Percentiles rank a stretch among this genome's conserved stretches.
Conservation (phyloP, 257 asterid genomes). For the Solanum okadae region DNA sequence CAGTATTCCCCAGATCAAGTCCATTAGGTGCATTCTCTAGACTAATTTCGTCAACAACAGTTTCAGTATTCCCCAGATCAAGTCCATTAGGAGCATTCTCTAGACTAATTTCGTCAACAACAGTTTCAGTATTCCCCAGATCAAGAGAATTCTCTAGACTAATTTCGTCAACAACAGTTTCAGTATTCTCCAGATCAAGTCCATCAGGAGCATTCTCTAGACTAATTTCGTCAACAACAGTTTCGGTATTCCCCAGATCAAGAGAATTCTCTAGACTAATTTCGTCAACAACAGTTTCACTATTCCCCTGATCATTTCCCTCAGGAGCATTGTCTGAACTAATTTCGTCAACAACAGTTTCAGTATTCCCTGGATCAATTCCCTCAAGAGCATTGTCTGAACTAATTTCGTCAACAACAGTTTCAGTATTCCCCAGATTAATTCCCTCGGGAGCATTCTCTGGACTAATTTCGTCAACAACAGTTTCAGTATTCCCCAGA, state of each 20-base stretch:
- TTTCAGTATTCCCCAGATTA: conserved; percentile 1
- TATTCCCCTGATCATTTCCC: background rate
- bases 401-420: background rate
- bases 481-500: conserved; percentile 4
- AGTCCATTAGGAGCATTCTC: background rate
- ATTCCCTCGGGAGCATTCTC: background rate
- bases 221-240: background rate
- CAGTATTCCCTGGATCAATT: background rate
- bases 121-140: conserved; percentile 2
- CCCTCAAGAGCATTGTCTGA: background rate
- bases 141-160: background rate
- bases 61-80: too few species aligned
- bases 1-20: background rate
- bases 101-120: background rate
- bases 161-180: background rate
- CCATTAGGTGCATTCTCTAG: background rate
- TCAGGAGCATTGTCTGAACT: background rate
- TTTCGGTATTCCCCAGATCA: conserved; percentile 2
- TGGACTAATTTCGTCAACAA: background rate
- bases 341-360: background rate
- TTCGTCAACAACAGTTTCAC: background rate
- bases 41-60: too few species aligned
- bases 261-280: background rate
- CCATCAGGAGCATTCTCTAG: background rate
- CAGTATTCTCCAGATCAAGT: background rate